These are phyloP conservation scores for Diaporthe australafricana DNA, from an alignment of 2,329 filamentous ascomycete genomes.

Conservation along the genomic window DNA sequence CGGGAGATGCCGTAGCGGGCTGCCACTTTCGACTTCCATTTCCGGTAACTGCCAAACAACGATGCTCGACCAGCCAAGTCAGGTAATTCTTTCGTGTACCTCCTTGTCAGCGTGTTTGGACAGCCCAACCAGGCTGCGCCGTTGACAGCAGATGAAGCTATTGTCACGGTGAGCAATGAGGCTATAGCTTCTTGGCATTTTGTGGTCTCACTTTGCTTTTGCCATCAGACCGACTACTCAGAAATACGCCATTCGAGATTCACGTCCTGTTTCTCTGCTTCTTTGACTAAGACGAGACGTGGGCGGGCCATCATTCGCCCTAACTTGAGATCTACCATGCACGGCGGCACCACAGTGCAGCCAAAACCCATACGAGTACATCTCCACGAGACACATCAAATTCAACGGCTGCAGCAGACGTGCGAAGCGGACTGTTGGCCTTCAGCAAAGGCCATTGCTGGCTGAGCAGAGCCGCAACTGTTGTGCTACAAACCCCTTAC, in stretches of 20 bases:
- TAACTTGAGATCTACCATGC: neutral
- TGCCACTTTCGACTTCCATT: neutral
- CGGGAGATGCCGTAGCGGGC: neutral
- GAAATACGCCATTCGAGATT: neutral
- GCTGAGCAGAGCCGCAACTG: constrained; percentile 28
- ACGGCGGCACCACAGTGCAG: neutral
- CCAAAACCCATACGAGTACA: neutral
- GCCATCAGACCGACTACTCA: constrained; percentile 6
- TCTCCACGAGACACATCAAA: neutral
- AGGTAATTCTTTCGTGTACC: neutral
- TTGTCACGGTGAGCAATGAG: constrained; percentile 12
- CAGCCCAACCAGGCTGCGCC: neutral
- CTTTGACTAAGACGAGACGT: neutral
- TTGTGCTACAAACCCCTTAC: constrained; percentile 22
- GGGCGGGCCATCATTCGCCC: neutral
- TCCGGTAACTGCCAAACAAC: neutral
- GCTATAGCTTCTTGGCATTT: neutral
- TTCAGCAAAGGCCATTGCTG: neutral
- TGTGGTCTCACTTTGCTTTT: constrained; percentile 17
- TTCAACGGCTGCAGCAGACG: neutral
- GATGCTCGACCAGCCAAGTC: neutral
- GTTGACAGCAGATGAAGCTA: neutral
- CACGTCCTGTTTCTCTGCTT: neutral
- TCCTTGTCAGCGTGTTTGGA: too few species aligned
- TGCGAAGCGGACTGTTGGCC: too few species aligned